Evolutionary conservation across 2,329 filamentous ascomycete genomes (phyloP).

Genomic region (Aureobasidium melanogenum): DNA sequence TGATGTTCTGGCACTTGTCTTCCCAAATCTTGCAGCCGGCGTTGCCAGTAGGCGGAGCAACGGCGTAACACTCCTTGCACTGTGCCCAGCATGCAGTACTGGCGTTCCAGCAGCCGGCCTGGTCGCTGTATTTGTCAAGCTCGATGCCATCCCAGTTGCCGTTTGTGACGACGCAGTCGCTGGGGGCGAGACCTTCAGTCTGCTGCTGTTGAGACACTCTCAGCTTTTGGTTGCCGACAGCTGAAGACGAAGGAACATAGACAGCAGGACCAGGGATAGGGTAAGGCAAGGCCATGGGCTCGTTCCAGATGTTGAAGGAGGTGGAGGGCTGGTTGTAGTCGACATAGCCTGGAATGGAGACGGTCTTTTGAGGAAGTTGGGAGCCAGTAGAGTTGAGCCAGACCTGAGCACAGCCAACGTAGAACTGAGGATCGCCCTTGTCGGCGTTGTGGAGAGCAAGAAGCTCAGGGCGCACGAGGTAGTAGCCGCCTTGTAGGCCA

Average conservation of each 20-base stretch:
- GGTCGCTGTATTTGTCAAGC: constrained; percentile 46
- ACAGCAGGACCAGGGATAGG: constrained; percentile 49
- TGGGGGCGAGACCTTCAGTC: constrained; percentile 45
- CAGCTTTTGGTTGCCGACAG: constrained; percentile 15
- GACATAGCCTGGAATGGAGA: constrained; percentile 60
- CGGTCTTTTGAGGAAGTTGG: constrained; percentile 38
- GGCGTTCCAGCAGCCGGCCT: constrained; percentile 25
- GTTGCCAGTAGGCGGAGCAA: constrained; percentile 50
- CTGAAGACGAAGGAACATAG: constrained; percentile 36
- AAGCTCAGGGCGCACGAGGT: constrained; percentile 63
- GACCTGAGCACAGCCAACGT: constrained; percentile 62
- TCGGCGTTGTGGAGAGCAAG: constrained; percentile 58
- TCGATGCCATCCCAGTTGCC: constrained; percentile 64
- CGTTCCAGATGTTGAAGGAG: constrained; percentile 56
- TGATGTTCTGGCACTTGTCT: constrained; percentile 47
- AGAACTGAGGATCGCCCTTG: constrained; percentile 59
- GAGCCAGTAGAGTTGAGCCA: constrained; percentile 47
- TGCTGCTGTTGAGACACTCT: constrained; percentile 19
- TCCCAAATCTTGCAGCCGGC: constrained; percentile 55
- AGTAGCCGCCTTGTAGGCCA: constrained; percentile 55
- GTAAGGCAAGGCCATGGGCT: constrained; percentile 46
- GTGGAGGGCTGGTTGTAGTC: constrained; percentile 45
- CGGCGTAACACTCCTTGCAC: constrained; percentile 49
- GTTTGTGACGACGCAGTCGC: constrained; percentile 53
- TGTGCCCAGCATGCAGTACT: constrained; percentile 44